Evolutionary conservation across 495 filamentous ascomycete species (phyloP).

Genomic region (Bacidia rubella): DNA sequence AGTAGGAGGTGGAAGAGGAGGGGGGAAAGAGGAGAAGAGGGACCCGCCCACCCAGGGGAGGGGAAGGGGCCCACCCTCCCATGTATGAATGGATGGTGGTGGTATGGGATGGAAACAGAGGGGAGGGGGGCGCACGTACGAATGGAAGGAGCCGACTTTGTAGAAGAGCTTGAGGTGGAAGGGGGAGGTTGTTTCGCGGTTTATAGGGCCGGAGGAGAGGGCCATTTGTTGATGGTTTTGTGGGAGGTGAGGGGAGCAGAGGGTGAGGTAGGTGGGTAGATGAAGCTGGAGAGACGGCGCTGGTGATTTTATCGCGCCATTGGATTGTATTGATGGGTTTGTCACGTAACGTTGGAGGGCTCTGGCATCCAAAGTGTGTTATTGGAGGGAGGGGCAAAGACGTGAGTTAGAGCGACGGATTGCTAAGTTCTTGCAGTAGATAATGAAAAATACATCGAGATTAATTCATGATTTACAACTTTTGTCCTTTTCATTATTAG

Average conservation of each 20-base stretch:
- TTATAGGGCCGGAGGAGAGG: constrained; percentile 29
- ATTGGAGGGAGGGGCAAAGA: too few species aligned
- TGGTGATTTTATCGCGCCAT: too few species aligned
- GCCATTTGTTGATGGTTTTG: constrained; percentile 1
- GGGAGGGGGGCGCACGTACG: constrained; percentile 34
- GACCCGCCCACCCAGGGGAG: too few species aligned
- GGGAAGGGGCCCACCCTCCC: constrained; percentile 4
- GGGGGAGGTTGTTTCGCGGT: constrained; percentile 66
- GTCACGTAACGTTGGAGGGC: too few species aligned
- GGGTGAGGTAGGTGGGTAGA: neutral
- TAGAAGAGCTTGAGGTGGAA: constrained; percentile 91
- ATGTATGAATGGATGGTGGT: constrained; percentile 19
- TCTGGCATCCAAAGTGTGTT: too few species aligned
- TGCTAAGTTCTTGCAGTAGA: too few species aligned
- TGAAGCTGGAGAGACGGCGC: too few species aligned
- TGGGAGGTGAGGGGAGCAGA: neutral
- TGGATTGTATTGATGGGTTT: too few species aligned
- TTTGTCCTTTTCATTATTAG: too few species aligned
- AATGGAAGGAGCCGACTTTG: constrained; percentile 55
- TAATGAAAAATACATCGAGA: too few species aligned
- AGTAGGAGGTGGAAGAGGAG: constrained; percentile 13
- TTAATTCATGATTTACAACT: too few species aligned
- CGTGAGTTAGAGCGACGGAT: too few species aligned
- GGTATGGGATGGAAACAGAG: constrained; percentile 19
- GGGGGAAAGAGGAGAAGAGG: constrained; percentile 25